These are phyloP conservation scores for Venturia pyrina DNA, from an alignment of 2,329 filamentous ascomycete species.

Conservation along the genomic window DNA sequence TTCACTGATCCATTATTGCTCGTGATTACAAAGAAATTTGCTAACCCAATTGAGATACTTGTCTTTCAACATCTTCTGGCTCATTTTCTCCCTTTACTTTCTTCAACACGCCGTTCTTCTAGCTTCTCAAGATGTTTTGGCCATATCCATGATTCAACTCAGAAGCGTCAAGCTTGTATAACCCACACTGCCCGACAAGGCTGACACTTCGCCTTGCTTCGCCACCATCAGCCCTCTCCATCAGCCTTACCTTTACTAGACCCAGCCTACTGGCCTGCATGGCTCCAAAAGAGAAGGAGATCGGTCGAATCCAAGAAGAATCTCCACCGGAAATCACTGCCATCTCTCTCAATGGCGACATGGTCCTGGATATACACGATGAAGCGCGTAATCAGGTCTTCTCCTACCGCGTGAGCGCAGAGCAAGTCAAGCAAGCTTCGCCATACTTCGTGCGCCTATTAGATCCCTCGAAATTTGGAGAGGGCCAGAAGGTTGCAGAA, in stretches of 20 bases:
- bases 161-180: slow-evolving; percentile 13
- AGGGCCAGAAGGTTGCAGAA: slow-evolving; percentile 46
- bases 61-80: too few species aligned
- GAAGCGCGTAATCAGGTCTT: slow-evolving; percentile 46
- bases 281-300: slow-evolving; percentile 3
- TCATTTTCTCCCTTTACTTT: not conserved
- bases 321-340: slow-evolving; percentile 29
- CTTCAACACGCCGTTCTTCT: not conserved
- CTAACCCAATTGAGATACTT: not conserved
- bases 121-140: slow-evolving; percentile 34
- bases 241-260: not conserved
- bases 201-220: slow-evolving; percentile 1
- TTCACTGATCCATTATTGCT: too few species aligned
- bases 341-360: slow-evolving; percentile 50
- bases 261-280: not conserved
- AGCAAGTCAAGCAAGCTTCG: slow-evolving; percentile 49
- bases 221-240: slow-evolving; percentile 1
- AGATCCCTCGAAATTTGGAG: slow-evolving; percentile 51
- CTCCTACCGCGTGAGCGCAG: slow-evolving; percentile 52
- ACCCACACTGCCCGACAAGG: slow-evolving; percentile 4
- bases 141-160: slow-evolving; percentile 34
- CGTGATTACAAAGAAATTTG: not conserved
- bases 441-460: slow-evolving; percentile 62
- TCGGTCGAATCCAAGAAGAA: not conserved
- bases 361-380: slow-evolving; percentile 58